Conservation (phyloP, 805 yeast genomes). For the Maudiozyma turicensis region DNA sequence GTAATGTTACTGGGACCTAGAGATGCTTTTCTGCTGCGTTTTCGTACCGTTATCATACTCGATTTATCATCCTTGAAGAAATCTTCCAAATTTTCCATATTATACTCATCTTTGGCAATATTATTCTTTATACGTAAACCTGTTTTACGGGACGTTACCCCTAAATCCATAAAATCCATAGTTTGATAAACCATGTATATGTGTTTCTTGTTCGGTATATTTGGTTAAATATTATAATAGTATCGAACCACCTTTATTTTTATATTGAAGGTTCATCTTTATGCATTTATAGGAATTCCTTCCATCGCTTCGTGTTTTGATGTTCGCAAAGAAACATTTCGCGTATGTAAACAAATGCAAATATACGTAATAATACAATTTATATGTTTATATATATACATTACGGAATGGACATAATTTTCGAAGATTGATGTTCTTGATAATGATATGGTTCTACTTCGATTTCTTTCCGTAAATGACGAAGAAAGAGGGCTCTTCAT, state of each 20-base stretch:
- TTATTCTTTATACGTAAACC: slow-evolving; percentile 31
- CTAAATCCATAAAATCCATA: slow-evolving; percentile 40
- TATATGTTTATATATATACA: neutral
- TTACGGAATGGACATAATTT: neutral
- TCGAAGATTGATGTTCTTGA: neutral
- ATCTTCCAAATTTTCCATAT: slow-evolving; percentile 39
- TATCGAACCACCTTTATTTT: neutral
- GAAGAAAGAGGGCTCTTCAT: slow-evolving; percentile 39
- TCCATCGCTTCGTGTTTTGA: no score
- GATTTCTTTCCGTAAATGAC: slow-evolving; percentile 34
- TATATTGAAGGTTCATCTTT: neutral
- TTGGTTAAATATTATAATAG: neutral
- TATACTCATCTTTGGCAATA: slow-evolving; percentile 12
- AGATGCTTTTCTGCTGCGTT: slow-evolving; percentile 18
- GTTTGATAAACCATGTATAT: neutral
- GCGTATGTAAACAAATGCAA: neutral
- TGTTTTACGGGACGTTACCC: slow-evolving; percentile 54
- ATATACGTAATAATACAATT: neutral
- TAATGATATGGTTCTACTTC: neutral
- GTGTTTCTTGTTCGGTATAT: neutral
- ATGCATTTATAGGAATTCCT: neutral
- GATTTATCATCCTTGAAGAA: slow-evolving; percentile 49
- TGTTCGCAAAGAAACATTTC: neutral
- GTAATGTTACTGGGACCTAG: slow-evolving; percentile 4
- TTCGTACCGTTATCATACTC: slow-evolving; percentile 5